phyloP scores from a whole-genome alignment of 805 yeast genomes.

The Nakazawaea wickerhamii region DNA sequence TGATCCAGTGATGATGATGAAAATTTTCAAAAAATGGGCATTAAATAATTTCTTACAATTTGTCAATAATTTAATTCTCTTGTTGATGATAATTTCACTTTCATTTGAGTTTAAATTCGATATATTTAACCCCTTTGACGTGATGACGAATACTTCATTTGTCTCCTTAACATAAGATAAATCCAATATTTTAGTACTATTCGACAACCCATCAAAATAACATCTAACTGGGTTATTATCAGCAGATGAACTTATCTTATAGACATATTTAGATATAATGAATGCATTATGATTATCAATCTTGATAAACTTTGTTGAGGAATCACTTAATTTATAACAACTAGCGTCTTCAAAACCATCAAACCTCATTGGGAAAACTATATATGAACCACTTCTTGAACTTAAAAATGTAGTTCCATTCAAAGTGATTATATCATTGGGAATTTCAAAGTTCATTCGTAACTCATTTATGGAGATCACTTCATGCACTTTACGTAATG shows the following conservation, averaged over 20 bases:
- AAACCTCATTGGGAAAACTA: too few relatives aligned
- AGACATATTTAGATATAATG: constrained; percentile 20
- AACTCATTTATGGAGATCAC: background rate
- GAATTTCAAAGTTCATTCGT: constrained; percentile 2
- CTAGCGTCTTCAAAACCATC: too few relatives aligned
- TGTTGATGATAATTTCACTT: background rate
- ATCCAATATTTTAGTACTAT: background rate
- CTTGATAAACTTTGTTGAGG: background rate
- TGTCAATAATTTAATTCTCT: background rate
- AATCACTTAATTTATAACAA: constrained; percentile 6
- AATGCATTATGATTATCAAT: constrained; percentile 9
- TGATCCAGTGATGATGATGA: constrained; percentile 6
- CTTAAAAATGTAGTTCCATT: background rate
- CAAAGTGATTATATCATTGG: constrained; percentile 6
- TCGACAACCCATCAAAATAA: constrained; percentile 18
- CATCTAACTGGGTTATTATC: constrained; percentile 24
- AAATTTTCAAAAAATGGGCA: background rate
- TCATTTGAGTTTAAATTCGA: background rate
- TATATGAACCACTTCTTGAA: constrained; percentile 11
- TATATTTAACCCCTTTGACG: constrained; percentile 5
- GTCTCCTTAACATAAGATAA: background rate
- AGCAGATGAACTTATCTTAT: constrained; percentile 21
- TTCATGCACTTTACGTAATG: background rate
- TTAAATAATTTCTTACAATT: constrained; percentile 3
- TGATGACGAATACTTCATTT: constrained; percentile 1